Evolutionary conservation across 2,329 filamentous ascomycete genomes (phyloP), one percentile per base, ranked within the genome.

Genomic region (Monosporascus sp.): DNA sequence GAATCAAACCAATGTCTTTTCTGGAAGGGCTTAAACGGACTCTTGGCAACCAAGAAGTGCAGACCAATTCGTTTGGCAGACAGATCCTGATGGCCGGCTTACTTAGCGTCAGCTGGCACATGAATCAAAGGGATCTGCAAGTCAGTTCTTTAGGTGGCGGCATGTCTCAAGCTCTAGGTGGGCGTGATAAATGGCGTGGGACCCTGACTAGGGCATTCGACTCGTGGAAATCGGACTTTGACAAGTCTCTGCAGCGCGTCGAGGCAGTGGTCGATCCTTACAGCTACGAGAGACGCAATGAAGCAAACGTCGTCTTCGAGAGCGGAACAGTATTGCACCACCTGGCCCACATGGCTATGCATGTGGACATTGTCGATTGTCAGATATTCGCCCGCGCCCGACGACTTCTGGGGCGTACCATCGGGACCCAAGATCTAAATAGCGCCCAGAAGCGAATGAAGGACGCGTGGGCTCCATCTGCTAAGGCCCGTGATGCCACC

Each of bases 261-360:
- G 78, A 81, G 44, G 68, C 69, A 3, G 69, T 76, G 31, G 71
- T 73, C 24, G 79, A 82, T 51, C 81, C 83, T 2, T 84, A 84
- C 60, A 72, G 73, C 48, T 78, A 78, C 59, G 76, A 80, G 44
- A 84, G 87, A 63, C 84, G 88, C 56, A 86, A 86, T 61, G 79
- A 84, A 55, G 72, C 76, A 50, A 82, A 79, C 52, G 73, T 82
- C 16, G 86, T 95, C 31, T 93, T 94, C 62, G 91, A 97, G 68
- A 91, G 88, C 58, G 84, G 91, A 20, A 95, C 88, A 2, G 93
- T 96, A 27, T 77, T 97, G 45, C 92, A 97, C 66, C 91, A 96
- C 64, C 77, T 99, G 14, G 94, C 94, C 0, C 94, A 97, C 70
- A 97, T 99, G 90, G 91, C 91, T 3, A 96, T 96, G 82, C 91